A percentile compares a stretch with the other conserved stretches of the same genome.
These are phyloP conservation scores for Eleusine indica DNA, from an alignment of 176 grass and related monocot genomes.

Conservation along the genomic window DNA sequence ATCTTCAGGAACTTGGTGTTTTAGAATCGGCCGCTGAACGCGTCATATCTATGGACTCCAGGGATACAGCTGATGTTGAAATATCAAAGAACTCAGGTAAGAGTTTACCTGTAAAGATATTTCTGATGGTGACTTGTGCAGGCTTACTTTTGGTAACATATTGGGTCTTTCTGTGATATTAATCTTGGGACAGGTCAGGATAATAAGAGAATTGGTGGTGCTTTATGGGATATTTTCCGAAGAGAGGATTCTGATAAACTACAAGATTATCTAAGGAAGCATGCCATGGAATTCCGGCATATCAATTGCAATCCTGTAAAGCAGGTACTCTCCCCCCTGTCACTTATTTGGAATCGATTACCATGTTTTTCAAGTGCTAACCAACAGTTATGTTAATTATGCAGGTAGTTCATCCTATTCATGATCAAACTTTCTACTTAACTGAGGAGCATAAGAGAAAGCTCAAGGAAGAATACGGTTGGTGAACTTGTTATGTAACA, in stretches of 20 bases:
- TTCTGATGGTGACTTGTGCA: not conserved
- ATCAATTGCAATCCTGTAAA: slow-evolving; percentile 57
- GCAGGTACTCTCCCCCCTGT: slow-evolving; percentile 32
- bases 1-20: slow-evolving; percentile 20
- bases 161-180: not conserved
- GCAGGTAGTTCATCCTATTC: not conserved
- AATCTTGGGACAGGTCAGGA: not conserved
- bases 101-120: not conserved
- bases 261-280: slow-evolving; percentile 66
- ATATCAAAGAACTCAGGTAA: slow-evolving; percentile 4
- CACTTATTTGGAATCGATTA: not conserved
- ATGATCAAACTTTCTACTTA: not conserved
- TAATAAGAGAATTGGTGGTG: slow-evolving; percentile 41
- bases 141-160: not conserved
- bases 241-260: slow-evolving; percentile 74
- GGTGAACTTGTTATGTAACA: not conserved
- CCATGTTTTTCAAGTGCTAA: not conserved
- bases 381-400: not conserved
- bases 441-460: not conserved
- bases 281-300: slow-evolving; percentile 71
- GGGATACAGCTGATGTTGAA: not conserved
- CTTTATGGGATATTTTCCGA: slow-evolving; percentile 90
- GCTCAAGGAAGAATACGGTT: not conserved
- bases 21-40: not conserved
- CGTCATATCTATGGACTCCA: not conserved